Percentiles rank a stretch among this genome's conserved stretches.
phyloP scores from a whole-genome alignment of 2,329 filamentous ascomycete genomes.

The Botrytis squamosa region DNA sequence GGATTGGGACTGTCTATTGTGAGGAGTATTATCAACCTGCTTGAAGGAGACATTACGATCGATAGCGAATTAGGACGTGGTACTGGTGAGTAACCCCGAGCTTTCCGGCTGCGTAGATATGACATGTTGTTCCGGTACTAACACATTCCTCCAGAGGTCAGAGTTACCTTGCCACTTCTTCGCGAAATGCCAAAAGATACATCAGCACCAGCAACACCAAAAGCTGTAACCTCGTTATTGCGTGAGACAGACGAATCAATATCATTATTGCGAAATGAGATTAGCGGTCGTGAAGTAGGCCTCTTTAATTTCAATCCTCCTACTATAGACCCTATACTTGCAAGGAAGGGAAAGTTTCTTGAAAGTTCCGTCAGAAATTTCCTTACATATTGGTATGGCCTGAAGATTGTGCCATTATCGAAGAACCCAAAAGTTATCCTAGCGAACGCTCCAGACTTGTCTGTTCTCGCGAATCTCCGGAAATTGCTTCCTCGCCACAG shows the following conservation, averaged over 20 bases:
- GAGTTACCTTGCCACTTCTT: conserved; percentile 37
- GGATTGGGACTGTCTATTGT: conserved; percentile 67
- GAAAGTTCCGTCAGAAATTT: conserved; percentile 35
- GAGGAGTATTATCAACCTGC: conserved; percentile 56
- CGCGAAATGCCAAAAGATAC: conserved; percentile 33
- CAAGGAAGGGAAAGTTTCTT: conserved; percentile 28
- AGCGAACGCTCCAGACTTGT: conserved; percentile 32
- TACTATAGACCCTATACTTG: conserved; percentile 29
- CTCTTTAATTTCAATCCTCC: conserved; percentile 36
- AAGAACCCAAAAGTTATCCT: conserved; percentile 34
- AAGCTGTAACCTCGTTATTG: conserved; percentile 27
- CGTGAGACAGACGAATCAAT: conserved; percentile 35
- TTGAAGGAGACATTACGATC: conserved; percentile 61
- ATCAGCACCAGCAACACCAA: conserved; percentile 25
- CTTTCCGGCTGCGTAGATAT: not conserved
- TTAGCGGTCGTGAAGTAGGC: conserved; percentile 30
- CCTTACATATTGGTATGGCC: conserved; percentile 37
- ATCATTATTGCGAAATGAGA: conserved; percentile 27
- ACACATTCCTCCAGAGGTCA: conserved; percentile 32
- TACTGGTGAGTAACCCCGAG: conserved; percentile 47
- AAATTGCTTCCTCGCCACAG: conserved; percentile 18
- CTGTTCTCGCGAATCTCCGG: conserved; percentile 27
- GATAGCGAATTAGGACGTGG: conserved; percentile 54
- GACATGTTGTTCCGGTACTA: conserved; percentile 19
- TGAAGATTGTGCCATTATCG: conserved; percentile 34